phyloP scores from a whole-genome alignment of 139 green algal species.

The Coelastrella sp. region DNA sequence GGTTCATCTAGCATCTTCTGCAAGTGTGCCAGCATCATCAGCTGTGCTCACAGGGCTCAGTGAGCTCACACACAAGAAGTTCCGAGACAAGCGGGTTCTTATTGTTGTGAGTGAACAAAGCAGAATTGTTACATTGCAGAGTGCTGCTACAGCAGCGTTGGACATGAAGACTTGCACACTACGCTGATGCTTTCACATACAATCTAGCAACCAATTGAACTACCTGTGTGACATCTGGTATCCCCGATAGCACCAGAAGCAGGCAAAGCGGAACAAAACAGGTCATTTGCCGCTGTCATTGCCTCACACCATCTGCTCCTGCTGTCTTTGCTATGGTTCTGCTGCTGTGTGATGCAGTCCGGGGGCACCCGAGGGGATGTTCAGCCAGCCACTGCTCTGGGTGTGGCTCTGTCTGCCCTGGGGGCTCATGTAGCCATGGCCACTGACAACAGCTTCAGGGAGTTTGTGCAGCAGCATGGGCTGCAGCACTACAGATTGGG shows the following conservation, averaged over 20 bases:
- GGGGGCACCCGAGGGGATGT: constrained; percentile 42
- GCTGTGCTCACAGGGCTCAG: not conserved
- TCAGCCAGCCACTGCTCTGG: constrained; percentile 26
- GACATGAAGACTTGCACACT: no score
- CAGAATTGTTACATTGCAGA: no score
- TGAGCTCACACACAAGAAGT: not conserved
- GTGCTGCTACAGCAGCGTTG: no score
- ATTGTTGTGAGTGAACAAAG: constrained; percentile 25
- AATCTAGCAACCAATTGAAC: no score
- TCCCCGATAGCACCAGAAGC: no score
- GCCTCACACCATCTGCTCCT: not conserved
- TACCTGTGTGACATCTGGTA: no score
- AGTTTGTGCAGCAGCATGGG: constrained; percentile 21
- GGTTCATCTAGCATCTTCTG: not conserved
- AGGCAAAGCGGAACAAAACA: no score
- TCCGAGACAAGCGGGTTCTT: not conserved
- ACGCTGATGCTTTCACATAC: not conserved
- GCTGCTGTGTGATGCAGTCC: constrained; percentile 10
- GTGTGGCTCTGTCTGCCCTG: not conserved
- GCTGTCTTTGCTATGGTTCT: not conserved
- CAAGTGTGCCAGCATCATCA: not conserved
- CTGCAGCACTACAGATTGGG: not conserved
- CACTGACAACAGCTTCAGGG: constrained; percentile 24
- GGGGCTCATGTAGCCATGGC: constrained; percentile 12
- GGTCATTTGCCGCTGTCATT: no score